Conservation (phyloP, 805 yeast genomes). For the Cyberlindnera xylosilytica region DNA sequence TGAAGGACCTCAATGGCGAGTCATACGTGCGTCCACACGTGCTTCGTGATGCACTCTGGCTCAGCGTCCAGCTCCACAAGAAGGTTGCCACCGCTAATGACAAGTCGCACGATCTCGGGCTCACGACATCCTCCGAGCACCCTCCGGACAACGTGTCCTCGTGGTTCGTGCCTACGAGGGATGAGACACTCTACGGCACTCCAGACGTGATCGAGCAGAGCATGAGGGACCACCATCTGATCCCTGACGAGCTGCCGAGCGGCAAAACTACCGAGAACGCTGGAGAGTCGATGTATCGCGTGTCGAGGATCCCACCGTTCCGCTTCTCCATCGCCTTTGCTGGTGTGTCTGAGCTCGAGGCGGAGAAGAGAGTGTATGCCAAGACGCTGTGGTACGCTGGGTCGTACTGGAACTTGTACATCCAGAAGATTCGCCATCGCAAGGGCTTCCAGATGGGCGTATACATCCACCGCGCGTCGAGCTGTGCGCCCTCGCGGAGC, state of each 20-base stretch:
- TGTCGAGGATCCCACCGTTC: constrained; percentile 50
- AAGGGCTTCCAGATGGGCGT: constrained; percentile 52
- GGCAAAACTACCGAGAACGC: constrained; percentile 24
- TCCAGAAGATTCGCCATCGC: constrained; percentile 44
- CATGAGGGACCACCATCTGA: constrained; percentile 26
- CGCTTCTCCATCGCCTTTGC: constrained; percentile 52
- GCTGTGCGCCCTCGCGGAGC: constrained; percentile 35
- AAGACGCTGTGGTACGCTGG: constrained; percentile 60
- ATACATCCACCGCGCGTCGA: constrained; percentile 49
- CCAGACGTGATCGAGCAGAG: constrained; percentile 34
- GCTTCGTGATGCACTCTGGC: constrained; percentile 49
- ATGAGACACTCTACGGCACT: constrained; percentile 45
- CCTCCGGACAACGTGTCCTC: constrained; percentile 29
- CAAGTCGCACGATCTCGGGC: constrained; percentile 28
- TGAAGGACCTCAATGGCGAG: constrained; percentile 34
- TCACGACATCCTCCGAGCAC: constrained; percentile 24
- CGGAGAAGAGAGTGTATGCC: constrained; percentile 47
- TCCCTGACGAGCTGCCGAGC: constrained; percentile 15
- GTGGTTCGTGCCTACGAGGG: constrained; percentile 45
- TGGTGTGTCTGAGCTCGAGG: constrained; percentile 41
- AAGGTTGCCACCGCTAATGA: constrained; percentile 32
- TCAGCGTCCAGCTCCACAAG: constrained; percentile 41
- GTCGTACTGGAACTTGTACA: constrained; percentile 54
- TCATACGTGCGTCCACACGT: constrained; percentile 38
- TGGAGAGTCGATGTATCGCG: constrained; percentile 24